A percentile compares a stretch with the other conserved stretches of the same genome.
These are phyloP conservation scores for Pythium oligandrum DNA, from an alignment of 352 stramenopile genomes.

Conservation along the genomic window DNA sequence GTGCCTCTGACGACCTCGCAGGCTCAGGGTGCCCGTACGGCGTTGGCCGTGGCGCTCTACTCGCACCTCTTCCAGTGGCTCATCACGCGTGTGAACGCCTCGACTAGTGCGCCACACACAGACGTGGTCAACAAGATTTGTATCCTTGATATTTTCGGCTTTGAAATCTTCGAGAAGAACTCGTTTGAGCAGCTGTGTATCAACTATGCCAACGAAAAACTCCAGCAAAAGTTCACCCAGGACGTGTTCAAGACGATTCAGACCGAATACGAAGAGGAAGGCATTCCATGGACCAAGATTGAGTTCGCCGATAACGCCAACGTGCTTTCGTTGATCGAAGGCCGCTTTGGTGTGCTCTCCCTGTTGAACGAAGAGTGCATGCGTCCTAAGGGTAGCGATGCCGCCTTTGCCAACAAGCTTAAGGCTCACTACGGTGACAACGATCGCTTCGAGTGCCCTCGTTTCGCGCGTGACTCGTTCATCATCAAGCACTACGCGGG, in stretches of 20 bases:
- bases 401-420: conserved; percentile 84
- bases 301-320: conserved; percentile 91
- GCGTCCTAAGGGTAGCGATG: conserved; percentile 84
- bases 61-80: conserved; percentile 96
- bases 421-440: conserved; percentile 87
- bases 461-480: conserved; percentile 86
- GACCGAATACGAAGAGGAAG: conserved; percentile 94
- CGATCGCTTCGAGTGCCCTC: conserved; percentile 80
- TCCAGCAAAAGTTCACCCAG: conserved; percentile 93
- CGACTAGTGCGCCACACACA: conserved; percentile 49
- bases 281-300: conserved; percentile 89
- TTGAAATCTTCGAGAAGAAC: conserved; percentile 96
- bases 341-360: conserved; percentile 82
- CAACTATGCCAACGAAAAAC: conserved; percentile 95
- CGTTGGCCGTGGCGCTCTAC: conserved; percentile 87
- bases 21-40: conserved; percentile 70
- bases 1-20: conserved; percentile 83
- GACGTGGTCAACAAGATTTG: conserved; percentile 74
- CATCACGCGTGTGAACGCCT: conserved; percentile 85
- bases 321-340: conserved; percentile 89
- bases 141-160: conserved; percentile 98
- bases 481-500: conserved; percentile 96
- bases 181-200: conserved; percentile 96
- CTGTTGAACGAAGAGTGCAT: conserved; percentile 94
- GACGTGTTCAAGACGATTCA: conserved; percentile 95